These are phyloP conservation scores for Termitomyces sp. DNA, from an alignment of 768 basidiomycete genomes.

Conservation along the genomic window DNA sequence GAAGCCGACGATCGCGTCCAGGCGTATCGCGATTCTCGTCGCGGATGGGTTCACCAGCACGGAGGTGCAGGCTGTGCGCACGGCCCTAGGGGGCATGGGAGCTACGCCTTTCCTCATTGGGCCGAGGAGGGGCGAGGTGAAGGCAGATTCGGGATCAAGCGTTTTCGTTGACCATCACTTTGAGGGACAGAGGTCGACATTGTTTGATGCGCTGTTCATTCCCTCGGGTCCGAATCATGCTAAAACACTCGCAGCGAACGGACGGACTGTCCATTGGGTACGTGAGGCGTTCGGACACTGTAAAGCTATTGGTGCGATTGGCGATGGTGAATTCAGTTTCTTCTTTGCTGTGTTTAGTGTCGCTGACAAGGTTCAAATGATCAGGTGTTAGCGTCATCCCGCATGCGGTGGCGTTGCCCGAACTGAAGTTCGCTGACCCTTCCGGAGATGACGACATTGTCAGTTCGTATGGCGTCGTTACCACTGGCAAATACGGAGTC, in stretches of 20 bases:
- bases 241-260: conserved; percentile 52
- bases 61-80: conserved; percentile 55
- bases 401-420: conserved; percentile 38
- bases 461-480: conserved; percentile 58
- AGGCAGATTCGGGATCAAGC: conserved; percentile 25
- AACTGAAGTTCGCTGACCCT: conserved; percentile 34
- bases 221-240: conserved; percentile 63
- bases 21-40: conserved; percentile 73
- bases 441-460: conserved; percentile 37
- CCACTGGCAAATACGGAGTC: conserved; percentile 45
- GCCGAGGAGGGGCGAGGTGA: conserved; percentile 53
- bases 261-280: conserved; percentile 76
- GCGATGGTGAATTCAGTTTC: conserved; percentile 41
- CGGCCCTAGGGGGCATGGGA: conserved; percentile 42
- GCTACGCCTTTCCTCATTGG: conserved; percentile 66
- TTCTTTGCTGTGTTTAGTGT: not conserved
- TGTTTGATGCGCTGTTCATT: conserved; percentile 81
- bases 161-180: conserved; percentile 63
- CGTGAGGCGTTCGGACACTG: conserved; percentile 85
- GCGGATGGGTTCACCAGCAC: conserved; percentile 67
- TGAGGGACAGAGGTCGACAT: conserved; percentile 74
- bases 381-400: conserved; percentile 48
- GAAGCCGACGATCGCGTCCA: conserved; percentile 52
- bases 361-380: not conserved
- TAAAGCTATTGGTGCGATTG: conserved; percentile 77